Evolutionary conservation across 1,284 basidiomycete genomes (phyloP).

Genomic region (Neotropicomus parvogracilis): DNA sequence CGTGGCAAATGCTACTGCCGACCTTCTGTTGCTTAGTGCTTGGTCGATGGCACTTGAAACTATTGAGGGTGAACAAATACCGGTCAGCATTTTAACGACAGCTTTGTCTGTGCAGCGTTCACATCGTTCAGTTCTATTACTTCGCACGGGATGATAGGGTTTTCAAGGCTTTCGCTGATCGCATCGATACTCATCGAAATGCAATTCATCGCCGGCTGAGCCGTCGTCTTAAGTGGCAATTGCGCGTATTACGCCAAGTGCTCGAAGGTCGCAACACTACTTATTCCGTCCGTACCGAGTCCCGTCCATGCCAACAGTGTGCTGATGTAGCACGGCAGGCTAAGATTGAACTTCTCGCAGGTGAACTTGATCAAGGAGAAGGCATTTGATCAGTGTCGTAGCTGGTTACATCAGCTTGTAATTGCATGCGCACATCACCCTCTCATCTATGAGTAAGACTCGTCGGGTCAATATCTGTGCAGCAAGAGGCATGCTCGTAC

Average conservation of each 20-base stretch:
- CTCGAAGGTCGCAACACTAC: slow-evolving; percentile 63
- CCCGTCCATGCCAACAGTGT: neutral
- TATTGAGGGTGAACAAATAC: slow-evolving; percentile 57
- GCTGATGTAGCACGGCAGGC: slow-evolving; percentile 40
- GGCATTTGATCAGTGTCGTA: slow-evolving; percentile 38
- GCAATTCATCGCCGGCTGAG: slow-evolving; percentile 48
- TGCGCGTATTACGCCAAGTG: slow-evolving; percentile 55
- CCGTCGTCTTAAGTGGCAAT: slow-evolving; percentile 67
- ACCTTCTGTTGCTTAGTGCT: slow-evolving; percentile 68
- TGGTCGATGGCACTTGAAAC: slow-evolving; percentile 59
- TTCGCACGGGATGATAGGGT: slow-evolving; percentile 80
- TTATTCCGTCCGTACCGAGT: slow-evolving; percentile 50
- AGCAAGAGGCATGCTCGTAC: slow-evolving; percentile 54
- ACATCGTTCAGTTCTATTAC: slow-evolving; percentile 56
- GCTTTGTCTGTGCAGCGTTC: slow-evolving; percentile 2
- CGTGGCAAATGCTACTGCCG: slow-evolving; percentile 75
- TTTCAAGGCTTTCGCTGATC: slow-evolving; percentile 65
- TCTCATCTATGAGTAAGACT: neutral
- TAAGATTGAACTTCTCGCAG: slow-evolving; percentile 58
- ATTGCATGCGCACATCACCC: slow-evolving; percentile 1
- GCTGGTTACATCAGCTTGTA: slow-evolving; percentile 1
- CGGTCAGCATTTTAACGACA: slow-evolving; percentile 41
- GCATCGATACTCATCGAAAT: slow-evolving; percentile 50
- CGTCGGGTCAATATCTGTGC: neutral
- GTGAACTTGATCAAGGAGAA: slow-evolving; percentile 60